phyloP scores from a whole-genome alignment of 495 filamentous ascomycete genomes.

The Aspergillus kassunensis region DNA sequence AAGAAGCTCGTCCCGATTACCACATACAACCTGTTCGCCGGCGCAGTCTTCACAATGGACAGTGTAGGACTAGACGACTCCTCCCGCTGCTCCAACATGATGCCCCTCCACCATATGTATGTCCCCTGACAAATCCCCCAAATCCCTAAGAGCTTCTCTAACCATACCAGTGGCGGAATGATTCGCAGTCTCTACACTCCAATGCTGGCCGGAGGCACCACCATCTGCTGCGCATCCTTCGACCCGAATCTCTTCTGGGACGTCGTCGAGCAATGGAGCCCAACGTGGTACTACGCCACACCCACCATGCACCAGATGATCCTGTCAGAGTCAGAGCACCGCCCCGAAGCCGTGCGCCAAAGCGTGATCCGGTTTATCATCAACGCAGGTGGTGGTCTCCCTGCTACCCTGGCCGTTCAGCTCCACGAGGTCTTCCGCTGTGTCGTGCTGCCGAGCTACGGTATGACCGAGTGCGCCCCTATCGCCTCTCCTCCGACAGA shows the following conservation, averaged over 20 bases:
- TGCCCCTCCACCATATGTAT: constrained; percentile 5
- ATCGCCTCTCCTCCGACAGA: neutral
- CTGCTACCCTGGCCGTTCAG: neutral
- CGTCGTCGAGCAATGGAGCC: neutral
- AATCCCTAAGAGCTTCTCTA: neutral
- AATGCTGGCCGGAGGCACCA: neutral
- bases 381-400: constrained; percentile 1
- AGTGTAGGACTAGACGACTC: neutral
- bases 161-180: neutral
- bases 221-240: constrained; percentile 7
- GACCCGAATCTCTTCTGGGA: constrained; percentile 4
- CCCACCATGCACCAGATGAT: constrained; percentile 6
- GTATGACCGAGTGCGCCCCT: constrained; percentile 1
- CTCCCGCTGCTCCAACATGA: constrained; percentile 1
- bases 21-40: neutral
- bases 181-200: constrained; percentile 2
- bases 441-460: neutral
- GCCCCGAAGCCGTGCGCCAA: neutral
- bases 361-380: neutral
- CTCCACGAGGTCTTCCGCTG: constrained; percentile 3
- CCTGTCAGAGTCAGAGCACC: neutral
- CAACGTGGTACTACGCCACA: constrained; percentile 4
- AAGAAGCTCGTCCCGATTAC: constrained; percentile 6
- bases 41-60: constrained; percentile 2
- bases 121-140: neutral